Conservation (phyloP, 192 early-diverging fungal species). For the Blastocladiella britannica region DNA sequence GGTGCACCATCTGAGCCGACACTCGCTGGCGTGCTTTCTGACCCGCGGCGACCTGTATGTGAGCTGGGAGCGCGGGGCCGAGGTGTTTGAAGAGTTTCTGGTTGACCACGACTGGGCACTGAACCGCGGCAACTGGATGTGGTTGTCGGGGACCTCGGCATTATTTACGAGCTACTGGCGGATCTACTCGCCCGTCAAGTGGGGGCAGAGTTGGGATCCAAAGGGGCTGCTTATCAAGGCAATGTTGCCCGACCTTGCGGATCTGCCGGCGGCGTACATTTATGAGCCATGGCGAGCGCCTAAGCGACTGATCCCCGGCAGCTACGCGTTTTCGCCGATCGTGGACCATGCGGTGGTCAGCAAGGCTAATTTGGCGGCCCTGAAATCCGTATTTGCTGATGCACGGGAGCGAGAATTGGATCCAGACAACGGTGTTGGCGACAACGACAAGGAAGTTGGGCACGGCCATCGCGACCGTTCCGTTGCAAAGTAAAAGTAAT, state of each 20-base stretch:
- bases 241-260: conserved; percentile 8
- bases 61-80: conserved; percentile 11
- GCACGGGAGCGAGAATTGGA: too few species aligned
- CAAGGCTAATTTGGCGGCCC: too few species aligned
- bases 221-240: conserved; percentile 4
- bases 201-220: conserved; percentile 9
- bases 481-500: too few species aligned
- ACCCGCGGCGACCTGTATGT: conserved; percentile 14
- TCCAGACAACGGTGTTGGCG: too few species aligned
- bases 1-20: conserved; percentile 16
- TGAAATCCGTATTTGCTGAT: too few species aligned
- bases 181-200: conserved; percentile 12
- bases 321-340: too few species aligned
- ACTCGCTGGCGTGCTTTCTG: conserved; percentile 13
- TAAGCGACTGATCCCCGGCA: too few species aligned
- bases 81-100: conserved; percentile 12
- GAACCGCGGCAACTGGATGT: conserved; percentile 16
- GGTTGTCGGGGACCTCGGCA: conserved; percentile 12
- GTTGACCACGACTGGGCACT: conserved; percentile 8
- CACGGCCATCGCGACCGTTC: too few species aligned
- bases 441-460: too few species aligned
- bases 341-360: too few species aligned
- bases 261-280: conserved; percentile 10
- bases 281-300: conserved; percentile 4
- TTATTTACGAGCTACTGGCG: conserved; percentile 11